A percentile compares a stretch with the other conserved stretches of the same genome.
phyloP scores from a whole-genome alignment of 371 early-diverging fungal species.

The Mortierella sp. region DNA sequence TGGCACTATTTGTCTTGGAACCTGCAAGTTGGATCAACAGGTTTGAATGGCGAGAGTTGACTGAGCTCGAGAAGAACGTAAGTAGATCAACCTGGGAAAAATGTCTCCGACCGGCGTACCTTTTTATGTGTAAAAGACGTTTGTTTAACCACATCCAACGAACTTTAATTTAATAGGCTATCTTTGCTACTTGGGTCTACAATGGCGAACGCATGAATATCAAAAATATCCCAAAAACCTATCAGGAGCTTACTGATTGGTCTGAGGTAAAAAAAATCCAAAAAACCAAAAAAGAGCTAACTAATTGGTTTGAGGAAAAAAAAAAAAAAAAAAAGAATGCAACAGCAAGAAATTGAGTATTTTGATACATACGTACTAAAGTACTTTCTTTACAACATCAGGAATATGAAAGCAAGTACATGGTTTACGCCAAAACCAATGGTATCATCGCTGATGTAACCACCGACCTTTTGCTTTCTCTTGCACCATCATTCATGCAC shows the following conservation, averaged over 20 bases:
- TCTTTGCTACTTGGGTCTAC: conserved; percentile 57
- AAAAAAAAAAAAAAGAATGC: no score
- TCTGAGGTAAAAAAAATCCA: conserved; percentile 34
- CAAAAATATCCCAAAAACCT: conserved; percentile 63
- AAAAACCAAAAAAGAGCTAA: no score
- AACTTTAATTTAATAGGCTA: conserved; percentile 8
- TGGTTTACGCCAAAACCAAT: conserved; percentile 42
- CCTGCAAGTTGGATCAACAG: conserved; percentile 60
- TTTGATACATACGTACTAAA: no score
- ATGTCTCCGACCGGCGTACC: no score
- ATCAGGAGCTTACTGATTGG: conserved; percentile 56
- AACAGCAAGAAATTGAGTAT: no score
- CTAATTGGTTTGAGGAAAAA: no score
- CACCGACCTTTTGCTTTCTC: conserved; percentile 44
- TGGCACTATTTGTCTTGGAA: conserved; percentile 62
- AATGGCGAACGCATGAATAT: conserved; percentile 62
- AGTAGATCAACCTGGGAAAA: neutral
- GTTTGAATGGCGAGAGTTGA: conserved; percentile 63
- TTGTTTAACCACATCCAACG: no score
- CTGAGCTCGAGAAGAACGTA: conserved; percentile 63
- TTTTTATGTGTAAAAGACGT: no score
- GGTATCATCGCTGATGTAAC: conserved; percentile 52
- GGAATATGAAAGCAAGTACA: conserved; percentile 45
- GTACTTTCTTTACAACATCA: conserved; percentile 4
- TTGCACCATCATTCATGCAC: conserved; percentile 44